Base-by-base conservation (phyloP, 2,329 filamentous ascomycete genomes). In the Cadophora gregata region DNA sequence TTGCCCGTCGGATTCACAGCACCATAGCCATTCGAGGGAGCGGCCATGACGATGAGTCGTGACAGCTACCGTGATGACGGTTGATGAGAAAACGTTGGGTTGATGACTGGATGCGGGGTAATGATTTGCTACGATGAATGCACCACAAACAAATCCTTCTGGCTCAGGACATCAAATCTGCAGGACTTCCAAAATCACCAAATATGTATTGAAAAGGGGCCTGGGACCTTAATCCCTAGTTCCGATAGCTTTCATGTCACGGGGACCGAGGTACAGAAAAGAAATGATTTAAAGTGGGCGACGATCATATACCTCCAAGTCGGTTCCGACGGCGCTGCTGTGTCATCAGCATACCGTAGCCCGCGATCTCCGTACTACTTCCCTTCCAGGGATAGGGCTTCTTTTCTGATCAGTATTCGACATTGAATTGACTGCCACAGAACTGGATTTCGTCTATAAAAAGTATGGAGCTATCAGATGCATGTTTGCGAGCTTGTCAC, bases 1-100 rank as follows among this genome's bases (percentile, higher is more conserved):
- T 47, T 59, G 19, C 24, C 19, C 1, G 45, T 53, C 25, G 65
- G 67, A 50, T 65, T 70, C 25, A 74, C n/a, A 29, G 73, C 64
- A 31, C 76, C 73, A 60, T 78, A 76, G 38, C 73, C 72, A 62
- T 75, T 76, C 10, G 73, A 65, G 38, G 73, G 63, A 51, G 73
- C 65, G 73, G 76, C 77, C 53, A 62, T 59, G 25, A 62, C 53
- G 25, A 14, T 10, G 51, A 36, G 9, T 21, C 24, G 5, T 24
- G 7, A 2, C 12, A 4, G n/a, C 6, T 42, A 19, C 31, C 25
- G 5, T 58, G 31, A 42, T 58, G 53, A 5, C n/a, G 21, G 21
- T 38, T 58, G 33, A 25, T 58, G n/a, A 36, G 33, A 21, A 10
- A 24, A 58, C 9, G 19, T 19, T 36, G 2, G 19, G 29, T 36